Percentiles rank a stretch among this genome's conserved stretches.
Conservation (phyloP, 257 asterid genomes). For the Mitragyna speciosa region DNA sequence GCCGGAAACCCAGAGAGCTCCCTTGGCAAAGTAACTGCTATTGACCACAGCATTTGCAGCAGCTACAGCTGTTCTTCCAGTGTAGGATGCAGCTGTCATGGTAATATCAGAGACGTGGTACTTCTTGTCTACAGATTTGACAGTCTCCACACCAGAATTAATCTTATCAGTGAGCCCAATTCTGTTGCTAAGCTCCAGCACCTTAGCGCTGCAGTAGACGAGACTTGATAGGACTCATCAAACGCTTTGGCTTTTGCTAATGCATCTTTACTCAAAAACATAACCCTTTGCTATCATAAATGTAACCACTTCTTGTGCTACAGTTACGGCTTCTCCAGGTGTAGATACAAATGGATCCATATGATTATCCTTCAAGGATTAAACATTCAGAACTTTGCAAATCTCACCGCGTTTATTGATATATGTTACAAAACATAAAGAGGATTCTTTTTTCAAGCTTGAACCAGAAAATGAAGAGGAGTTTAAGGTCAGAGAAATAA, state of each 20-base stretch:
- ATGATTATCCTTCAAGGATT: constrained; percentile 28
- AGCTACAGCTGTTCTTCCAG: constrained; percentile 48
- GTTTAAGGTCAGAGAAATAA: background rate
- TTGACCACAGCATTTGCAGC: constrained; percentile 52
- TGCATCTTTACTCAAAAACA: constrained; percentile 54
- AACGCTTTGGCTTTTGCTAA: constrained; percentile 57
- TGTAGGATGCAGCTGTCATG: constrained; percentile 37
- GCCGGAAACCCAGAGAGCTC: constrained; percentile 61
- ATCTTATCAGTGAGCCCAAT: constrained; percentile 56
- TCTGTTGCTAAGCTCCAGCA: constrained; percentile 48
- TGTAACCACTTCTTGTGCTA: constrained; percentile 48
- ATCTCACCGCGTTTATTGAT: background rate
- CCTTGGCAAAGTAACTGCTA: constrained; percentile 54
- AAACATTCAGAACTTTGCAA: background rate
- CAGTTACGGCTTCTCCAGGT: constrained; percentile 56
- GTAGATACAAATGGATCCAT: constrained; percentile 37
- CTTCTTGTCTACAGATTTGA: constrained; percentile 44
- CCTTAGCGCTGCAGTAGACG: constrained; percentile 57
- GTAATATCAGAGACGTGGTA: constrained; percentile 46
- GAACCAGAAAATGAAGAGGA: background rate
- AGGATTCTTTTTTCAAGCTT: background rate
- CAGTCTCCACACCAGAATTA: constrained; percentile 37
- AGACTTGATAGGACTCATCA: constrained; percentile 50
- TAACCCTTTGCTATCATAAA: constrained; percentile 58
- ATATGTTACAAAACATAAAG: background rate